Percentiles rank a stretch among this genome's conserved stretches.
Evolutionary conservation across 2,329 filamentous ascomycete genomes (phyloP).

Genomic region (Curvularia eragrostidis): DNA sequence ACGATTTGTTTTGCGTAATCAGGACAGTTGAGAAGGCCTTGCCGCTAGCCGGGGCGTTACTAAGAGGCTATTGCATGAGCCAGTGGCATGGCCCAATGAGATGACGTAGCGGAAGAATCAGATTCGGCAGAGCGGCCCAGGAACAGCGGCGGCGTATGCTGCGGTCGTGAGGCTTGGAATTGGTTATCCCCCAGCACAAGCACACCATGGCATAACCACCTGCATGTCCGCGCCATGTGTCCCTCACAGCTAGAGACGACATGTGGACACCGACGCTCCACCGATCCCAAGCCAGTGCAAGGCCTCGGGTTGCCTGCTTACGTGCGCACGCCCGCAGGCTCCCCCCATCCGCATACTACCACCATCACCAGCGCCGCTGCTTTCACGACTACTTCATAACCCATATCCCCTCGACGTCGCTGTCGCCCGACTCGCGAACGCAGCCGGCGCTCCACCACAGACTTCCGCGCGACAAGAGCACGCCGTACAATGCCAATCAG

Average conservation of each 20-base stretch:
- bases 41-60: not conserved
- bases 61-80: not conserved
- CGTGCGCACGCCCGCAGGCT: conserved; percentile 18
- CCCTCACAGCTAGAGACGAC: conserved; percentile 41
- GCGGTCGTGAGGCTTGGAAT: conserved; percentile 25
- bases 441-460: conserved; percentile 76
- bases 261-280: conserved; percentile 49
- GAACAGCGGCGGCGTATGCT: conserved; percentile 25
- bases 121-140: conserved; percentile 21
- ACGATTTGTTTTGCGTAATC: not conserved
- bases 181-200: conserved; percentile 23
- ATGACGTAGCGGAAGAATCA: conserved; percentile 21
- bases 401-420: conserved; percentile 88
- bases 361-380: conserved; percentile 36
- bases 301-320: conserved; percentile 31
- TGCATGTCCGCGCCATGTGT: conserved; percentile 42
- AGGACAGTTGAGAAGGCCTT: not conserved
- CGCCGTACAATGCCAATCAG: conserved; percentile 68
- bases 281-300: conserved; percentile 34
- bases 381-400: conserved; percentile 99
- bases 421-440: conserved; percentile 81
- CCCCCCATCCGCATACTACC: conserved; percentile 17
- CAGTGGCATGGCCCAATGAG: conserved; percentile 22
- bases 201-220: conserved; percentile 42
- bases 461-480: conserved; percentile 82